A percentile compares a stretch with the other conserved stretches of the same genome.
phyloP scores from a whole-genome alignment of 345 rosid species.

The Eutrema heterophyllum region DNA sequence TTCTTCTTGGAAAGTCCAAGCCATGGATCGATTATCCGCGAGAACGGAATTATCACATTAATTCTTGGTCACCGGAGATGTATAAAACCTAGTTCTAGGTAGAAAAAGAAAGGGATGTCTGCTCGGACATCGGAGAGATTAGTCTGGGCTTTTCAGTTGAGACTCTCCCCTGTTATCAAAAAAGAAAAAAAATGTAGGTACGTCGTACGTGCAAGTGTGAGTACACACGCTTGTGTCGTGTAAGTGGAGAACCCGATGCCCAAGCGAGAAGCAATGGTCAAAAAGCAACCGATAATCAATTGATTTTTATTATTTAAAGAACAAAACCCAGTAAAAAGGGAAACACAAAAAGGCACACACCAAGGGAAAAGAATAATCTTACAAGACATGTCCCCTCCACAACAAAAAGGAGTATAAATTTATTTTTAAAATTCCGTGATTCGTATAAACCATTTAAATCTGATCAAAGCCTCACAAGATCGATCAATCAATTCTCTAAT shows the following conservation, averaged over 20 bases:
- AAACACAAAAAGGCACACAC: neutral
- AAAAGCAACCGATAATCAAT: constrained; percentile 5
- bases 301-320: no score
- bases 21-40: no score
- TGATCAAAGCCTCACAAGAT: constrained; percentile 1
- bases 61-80: no score
- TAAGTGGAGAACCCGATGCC: constrained; percentile 29
- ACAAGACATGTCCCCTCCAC: constrained; percentile 14
- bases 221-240: neutral
- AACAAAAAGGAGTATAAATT: neutral
- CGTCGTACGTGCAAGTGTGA: neutral
- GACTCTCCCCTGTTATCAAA: no score
- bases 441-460: constrained; percentile 6
- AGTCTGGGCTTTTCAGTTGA: no score
- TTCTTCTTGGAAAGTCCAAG: no score
- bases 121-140: no score
- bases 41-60: no score
- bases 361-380: constrained; percentile 41
- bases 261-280: constrained; percentile 26
- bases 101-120: no score
- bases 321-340: neutral
- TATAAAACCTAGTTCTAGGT: no score
- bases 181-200: neutral
- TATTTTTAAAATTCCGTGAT: neutral
- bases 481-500: neutral